Base-by-base conservation (phyloP, 257 asterid genomes). In the Verbena officinalis region DNA sequence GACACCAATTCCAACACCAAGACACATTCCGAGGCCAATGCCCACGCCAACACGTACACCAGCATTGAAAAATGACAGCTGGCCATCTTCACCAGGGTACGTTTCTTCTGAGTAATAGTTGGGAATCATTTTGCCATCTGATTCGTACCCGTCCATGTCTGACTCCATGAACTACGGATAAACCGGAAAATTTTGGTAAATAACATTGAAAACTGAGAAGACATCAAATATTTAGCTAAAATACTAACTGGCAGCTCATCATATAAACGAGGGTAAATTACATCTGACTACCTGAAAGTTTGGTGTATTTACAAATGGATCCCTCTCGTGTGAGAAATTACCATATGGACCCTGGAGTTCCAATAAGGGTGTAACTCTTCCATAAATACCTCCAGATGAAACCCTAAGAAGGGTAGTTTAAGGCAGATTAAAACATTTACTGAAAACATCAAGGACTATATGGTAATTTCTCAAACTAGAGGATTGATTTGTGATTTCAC, bases 11-110 rank as follows among this genome's bases (percentile, higher is more conserved):
- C 84, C 82, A 3, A 78, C 81, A 20, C 88, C 91, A 30, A 84
- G 75, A 77, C 88, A 84, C 80, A 84, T 79, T 24, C 86, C 87
- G 20, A 84, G 82, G 58, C 88, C 81, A 58, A 84, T 84, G 30
- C 88, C 86, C 1, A 84, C 86, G 7, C 91, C 91, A 59, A 84
- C 88, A 24, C 84, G 69, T 38, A 84, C 86, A 34, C 91, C 91
- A 15, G 88, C 81, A 14, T 81, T 81, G 69, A 84, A 84, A 85
- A 83, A 84, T 2, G 81, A 62, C 55, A 81, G 84, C 54, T 84
- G 78, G 40, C 88, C 91, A 71, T 84, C 84, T 67, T 81, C 88
- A 42, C 82, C 83, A 9, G 59, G 15, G 62, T 72, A 77, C 81
- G 69, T 69, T 60, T 83, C 84, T 46, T 77, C 81, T 12, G 77